These are phyloP conservation scores for Auricularia auricula-judae DNA, from an alignment of 768 basidiomycete species.

Conservation along the genomic window DNA sequence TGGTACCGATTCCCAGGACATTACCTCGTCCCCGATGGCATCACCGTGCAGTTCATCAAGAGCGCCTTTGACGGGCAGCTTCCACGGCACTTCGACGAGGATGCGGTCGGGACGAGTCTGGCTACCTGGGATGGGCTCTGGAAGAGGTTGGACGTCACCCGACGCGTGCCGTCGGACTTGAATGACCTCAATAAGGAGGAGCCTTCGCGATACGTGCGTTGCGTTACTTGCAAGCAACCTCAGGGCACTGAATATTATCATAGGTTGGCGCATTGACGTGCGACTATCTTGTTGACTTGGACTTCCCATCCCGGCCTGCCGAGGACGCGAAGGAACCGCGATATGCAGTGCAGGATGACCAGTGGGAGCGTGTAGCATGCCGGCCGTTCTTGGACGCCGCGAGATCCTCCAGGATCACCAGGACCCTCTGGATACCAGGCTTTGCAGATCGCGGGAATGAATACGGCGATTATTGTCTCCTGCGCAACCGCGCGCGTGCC, in stretches of 20 bases:
- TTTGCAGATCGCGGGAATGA: conserved; percentile 44
- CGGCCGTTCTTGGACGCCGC: conserved; percentile 72
- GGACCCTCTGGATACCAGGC: conserved; percentile 75
- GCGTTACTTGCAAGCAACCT: conserved; percentile 3
- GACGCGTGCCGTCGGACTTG: conserved; percentile 47
- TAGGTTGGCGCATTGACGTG: conserved; percentile 66
- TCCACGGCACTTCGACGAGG: conserved; percentile 63
- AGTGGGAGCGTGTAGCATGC: conserved; percentile 80
- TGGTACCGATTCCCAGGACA: conserved; percentile 93
- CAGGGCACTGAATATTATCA: neutral
- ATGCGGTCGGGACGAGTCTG: conserved; percentile 10
- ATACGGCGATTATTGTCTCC: conserved; percentile 86
- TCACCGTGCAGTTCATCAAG: conserved; percentile 82
- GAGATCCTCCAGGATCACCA: conserved; percentile 59
- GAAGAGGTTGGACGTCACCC: conserved; percentile 50
- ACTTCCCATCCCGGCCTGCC: conserved; percentile 63
- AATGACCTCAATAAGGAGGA: conserved; percentile 88
- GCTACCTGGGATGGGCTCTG: conserved; percentile 19
- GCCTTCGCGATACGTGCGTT: conserved; percentile 61
- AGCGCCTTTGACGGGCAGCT: conserved; percentile 85
- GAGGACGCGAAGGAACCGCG: conserved; percentile 61
- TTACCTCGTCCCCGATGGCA: conserved; percentile 74
- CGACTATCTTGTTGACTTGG: conserved; percentile 84
- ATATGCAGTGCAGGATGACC: conserved; percentile 50
- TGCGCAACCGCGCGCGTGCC: conserved; percentile 24